Evolutionary conservation across 495 filamentous ascomycete species (phyloP).

Genomic region (Neurospora sp.): DNA sequence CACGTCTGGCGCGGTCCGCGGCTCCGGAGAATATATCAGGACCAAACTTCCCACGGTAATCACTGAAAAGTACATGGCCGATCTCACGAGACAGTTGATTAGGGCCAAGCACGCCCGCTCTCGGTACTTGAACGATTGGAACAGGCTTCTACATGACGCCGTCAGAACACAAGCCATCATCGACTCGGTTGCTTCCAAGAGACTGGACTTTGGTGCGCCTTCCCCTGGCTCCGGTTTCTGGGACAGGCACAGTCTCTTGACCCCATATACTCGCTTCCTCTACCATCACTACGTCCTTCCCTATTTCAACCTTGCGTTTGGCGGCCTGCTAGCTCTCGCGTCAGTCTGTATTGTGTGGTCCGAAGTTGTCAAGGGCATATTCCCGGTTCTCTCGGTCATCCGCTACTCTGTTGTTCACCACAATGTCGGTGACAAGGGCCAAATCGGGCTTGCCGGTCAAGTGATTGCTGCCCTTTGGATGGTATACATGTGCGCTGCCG

Average conservation of each 20-base stretch:
- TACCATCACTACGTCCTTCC: constrained; percentile 64
- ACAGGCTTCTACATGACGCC: constrained; percentile 61
- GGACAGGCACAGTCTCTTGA: constrained; percentile 53
- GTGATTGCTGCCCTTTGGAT: constrained; percentile 79
- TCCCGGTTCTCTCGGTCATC: constrained; percentile 70
- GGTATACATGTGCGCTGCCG: constrained; percentile 78
- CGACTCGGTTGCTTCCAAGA: constrained; percentile 71
- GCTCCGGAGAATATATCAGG: constrained; percentile 27
- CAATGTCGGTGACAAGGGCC: constrained; percentile 49
- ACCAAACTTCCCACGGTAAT: constrained; percentile 64
- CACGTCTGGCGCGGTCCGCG: constrained; percentile 25
- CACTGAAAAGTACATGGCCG: constrained; percentile 86
- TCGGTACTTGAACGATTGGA: constrained; percentile 80
- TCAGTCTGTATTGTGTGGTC: constrained; percentile 85
- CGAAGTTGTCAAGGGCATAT: constrained; percentile 70
- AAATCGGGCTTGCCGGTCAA: constrained; percentile 76
- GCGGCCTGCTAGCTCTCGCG: constrained; percentile 55
- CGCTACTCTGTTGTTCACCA: constrained; percentile 78
- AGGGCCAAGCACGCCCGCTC: constrained; percentile 73
- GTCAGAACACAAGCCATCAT: constrained; percentile 70
- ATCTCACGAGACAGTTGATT: constrained; percentile 69
- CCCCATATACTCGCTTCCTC: constrained; percentile 75
- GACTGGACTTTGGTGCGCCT: constrained; percentile 59
- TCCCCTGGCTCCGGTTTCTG: constrained; percentile 45
- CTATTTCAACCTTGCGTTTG: constrained; percentile 48